A percentile compares a stretch with the other conserved stretches of the same genome.
Conservation (phyloP, 1,139 yeast genomes). For the Suhomyces taliae region DNA sequence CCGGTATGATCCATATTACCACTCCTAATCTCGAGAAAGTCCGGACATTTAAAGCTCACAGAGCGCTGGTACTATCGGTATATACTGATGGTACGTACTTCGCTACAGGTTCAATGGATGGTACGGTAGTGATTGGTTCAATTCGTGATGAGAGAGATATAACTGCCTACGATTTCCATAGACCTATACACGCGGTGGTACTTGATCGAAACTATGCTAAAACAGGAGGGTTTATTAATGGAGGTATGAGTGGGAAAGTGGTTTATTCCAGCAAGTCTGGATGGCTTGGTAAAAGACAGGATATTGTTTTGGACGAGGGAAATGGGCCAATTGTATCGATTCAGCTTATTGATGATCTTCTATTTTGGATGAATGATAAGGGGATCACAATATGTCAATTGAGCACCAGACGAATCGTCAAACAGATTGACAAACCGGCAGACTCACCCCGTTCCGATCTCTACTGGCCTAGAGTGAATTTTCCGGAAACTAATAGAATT, state of each 20-base stretch:
- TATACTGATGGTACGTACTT: constrained; percentile 72
- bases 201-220: constrained; percentile 67
- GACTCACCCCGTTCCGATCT: constrained; percentile 73
- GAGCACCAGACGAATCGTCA: constrained; percentile 43
- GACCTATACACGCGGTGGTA: constrained; percentile 88
- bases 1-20: constrained; percentile 76
- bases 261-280: constrained; percentile 64
- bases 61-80: constrained; percentile 75
- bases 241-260: constrained; percentile 90
- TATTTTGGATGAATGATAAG: constrained; percentile 82
- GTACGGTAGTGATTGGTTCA: constrained; percentile 83
- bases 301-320: constrained; percentile 58
- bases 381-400: constrained; percentile 69
- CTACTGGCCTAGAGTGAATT: constrained; percentile 77
- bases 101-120: constrained; percentile 91
- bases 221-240: constrained; percentile 70
- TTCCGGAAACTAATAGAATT: constrained; percentile 67
- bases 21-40: constrained; percentile 56
- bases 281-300: constrained; percentile 85
- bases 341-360: constrained; percentile 56
- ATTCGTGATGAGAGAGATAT: constrained; percentile 62
- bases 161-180: constrained; percentile 74
- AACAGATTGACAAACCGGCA: constrained; percentile 56
- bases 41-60: constrained; percentile 78
- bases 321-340: constrained; percentile 75